Conservation (phyloP, 345 rosid species). For the Triadica sebifera region DNA sequence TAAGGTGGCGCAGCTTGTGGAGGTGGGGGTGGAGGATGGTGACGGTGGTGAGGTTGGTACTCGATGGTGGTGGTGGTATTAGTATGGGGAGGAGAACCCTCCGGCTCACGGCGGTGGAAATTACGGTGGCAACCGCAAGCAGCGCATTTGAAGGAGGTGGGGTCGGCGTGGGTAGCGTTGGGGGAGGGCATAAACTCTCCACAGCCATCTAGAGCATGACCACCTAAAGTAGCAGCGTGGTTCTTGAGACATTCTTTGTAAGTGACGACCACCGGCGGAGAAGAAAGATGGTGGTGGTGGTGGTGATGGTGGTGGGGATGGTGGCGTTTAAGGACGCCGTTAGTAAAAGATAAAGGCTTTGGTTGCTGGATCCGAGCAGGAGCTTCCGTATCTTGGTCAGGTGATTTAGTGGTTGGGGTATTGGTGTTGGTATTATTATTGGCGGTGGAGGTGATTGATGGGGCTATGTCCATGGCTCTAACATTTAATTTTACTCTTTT, state of each 20-base stretch:
- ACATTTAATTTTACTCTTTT: slow-evolving; percentile 9
- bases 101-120: slow-evolving; percentile 36
- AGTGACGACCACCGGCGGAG: slow-evolving; percentile 5
- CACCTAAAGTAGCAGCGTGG: slow-evolving; percentile 28
- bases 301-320: slow-evolving; percentile 4
- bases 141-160: slow-evolving; percentile 28
- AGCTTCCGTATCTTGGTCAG: slow-evolving; percentile 24
- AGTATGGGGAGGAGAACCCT: slow-evolving; percentile 13
- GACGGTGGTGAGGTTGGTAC: slow-evolving; percentile 37
- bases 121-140: slow-evolving; percentile 37
- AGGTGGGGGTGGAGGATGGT: slow-evolving; percentile 30
- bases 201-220: slow-evolving; percentile 31
- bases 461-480: slow-evolving; percentile 29
- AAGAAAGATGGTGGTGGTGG: slow-evolving; percentile 8
- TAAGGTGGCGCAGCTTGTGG: slow-evolving; percentile 24
- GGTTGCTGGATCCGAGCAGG: slow-evolving; percentile 24
- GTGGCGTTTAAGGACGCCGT: slow-evolving; percentile 34
- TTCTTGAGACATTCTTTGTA: slow-evolving; percentile 33
- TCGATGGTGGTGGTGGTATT: slow-evolving; percentile 27
- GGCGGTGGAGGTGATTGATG: slow-evolving; percentile 9
- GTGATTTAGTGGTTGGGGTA: slow-evolving; percentile 23
- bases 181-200: slow-evolving; percentile 36
- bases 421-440: slow-evolving; percentile 5
- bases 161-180: slow-evolving; percentile 19
- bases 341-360: slow-evolving; percentile 26